Evolutionary conservation across 116 monocot species (phyloP), one percentile per base, ranked within the genome.

Genomic region (Papilionanthe hybrid): DNA sequence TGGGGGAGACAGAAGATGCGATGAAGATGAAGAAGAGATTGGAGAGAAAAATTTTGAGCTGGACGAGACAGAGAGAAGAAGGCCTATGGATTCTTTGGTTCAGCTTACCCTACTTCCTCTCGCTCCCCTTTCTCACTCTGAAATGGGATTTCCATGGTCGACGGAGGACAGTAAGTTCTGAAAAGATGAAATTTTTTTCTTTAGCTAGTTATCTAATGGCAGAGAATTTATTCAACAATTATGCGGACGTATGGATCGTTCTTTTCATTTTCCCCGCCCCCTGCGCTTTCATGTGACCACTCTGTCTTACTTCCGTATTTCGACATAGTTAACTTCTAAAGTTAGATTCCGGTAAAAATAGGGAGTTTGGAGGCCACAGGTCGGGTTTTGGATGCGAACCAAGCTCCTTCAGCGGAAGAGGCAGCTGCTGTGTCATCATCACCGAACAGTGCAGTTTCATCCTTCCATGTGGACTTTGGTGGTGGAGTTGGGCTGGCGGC

Each of bases 301-400:
- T 47, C 44, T 47, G 22, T 45, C 48, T 11, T 45, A 75, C 6
- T 43, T 22, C n/a, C 23, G 4, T 75, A 47, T 44, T 23, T 9
- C 25, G 47, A 15, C 17, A 53, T 53, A 53, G 4, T 53, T 53
- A 53, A 15, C 53, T 50, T 30, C n/a, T 9, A 48, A 17, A 7
- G 18, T 37, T 65, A 7, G 28, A 23, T n/a, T 37, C 27, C 10
- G 56, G 49, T 49, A 37, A 57, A 57, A 60, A 45, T 9, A 81
- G 83, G 73, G 27, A 78, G 68, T 73, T 81, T 78, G 50, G 84
- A 84, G 50, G 74, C 49, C 13, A 79, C 79, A 42, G 45, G 76
- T 28, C 32, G 89, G 55, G 89, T 83, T 25, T 79, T 89, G 44
- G 89, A 89, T 42, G 84, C 84, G 63, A 89, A 89, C 77, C 82